Conservation (phyloP, 441 rosid genomes). For the Euphorbia schlechtendalii region DNA sequence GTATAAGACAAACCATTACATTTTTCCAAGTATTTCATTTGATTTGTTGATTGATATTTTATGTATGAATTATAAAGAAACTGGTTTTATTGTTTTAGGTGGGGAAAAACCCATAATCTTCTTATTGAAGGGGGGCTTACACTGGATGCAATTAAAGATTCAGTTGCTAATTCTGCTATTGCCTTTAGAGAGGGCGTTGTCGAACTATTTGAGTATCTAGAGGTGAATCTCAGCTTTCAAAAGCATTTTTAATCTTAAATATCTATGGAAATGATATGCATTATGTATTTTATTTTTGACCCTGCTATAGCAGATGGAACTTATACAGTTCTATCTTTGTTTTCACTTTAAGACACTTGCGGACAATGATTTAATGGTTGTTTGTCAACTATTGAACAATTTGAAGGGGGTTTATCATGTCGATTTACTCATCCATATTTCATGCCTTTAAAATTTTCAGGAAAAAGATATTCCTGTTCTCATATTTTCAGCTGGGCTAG, state of each 20-base stretch:
- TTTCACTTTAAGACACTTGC: neutral
- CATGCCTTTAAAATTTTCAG: conserved; percentile 32
- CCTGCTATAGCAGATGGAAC: neutral
- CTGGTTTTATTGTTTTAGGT: conserved; percentile 34
- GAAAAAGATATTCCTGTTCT: conserved; percentile 64
- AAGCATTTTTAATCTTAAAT: neutral
- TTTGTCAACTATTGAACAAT: neutral
- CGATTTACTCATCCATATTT: conserved; percentile 8
- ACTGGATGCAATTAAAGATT: conserved; percentile 54
- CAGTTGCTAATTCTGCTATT: conserved; percentile 54
- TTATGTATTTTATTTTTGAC: neutral
- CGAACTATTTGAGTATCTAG: conserved; percentile 62
- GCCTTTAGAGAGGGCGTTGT: conserved; percentile 74
- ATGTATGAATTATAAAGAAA: conserved; percentile 9
- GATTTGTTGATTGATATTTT: neutral
- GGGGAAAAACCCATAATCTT: conserved; percentile 77
- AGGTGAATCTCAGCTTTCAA: conserved; percentile 39
- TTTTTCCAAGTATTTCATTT: neutral
- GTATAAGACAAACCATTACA: too few relatives aligned
- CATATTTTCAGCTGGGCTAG: conserved; percentile 90
- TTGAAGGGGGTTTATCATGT: conserved; percentile 2
- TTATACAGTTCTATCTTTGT: neutral
- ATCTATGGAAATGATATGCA: neutral
- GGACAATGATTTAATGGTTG: neutral
- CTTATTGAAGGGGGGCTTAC: conserved; percentile 85